These are phyloP conservation scores for Dipteronia dyeriana DNA, from an alignment of 345 rosid genomes.

Conservation along the genomic window DNA sequence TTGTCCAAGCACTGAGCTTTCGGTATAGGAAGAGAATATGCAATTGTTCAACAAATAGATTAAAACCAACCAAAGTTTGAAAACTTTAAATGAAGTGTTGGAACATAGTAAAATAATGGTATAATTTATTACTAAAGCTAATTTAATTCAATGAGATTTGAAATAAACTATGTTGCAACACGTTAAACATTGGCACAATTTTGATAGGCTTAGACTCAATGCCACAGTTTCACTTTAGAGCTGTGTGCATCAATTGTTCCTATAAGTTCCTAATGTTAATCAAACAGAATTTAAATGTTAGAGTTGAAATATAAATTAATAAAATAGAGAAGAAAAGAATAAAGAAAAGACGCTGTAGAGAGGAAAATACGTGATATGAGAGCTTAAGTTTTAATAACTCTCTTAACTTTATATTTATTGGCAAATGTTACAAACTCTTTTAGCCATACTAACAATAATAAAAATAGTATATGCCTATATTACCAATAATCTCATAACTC, in stretches of 20 bases:
- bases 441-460: neutral
- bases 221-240: neutral
- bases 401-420: neutral
- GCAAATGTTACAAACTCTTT: neutral
- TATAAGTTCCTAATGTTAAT: too few species aligned
- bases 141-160: neutral
- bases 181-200: neutral
- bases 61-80: neutral
- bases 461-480: too few species aligned
- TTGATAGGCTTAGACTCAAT: neutral
- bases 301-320: too few species aligned
- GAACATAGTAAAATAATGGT: neutral
- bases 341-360: too few species aligned
- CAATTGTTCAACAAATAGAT: neutral
- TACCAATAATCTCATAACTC: too few species aligned
- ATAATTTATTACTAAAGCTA: neutral
- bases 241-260: too few species aligned
- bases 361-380: too few species aligned
- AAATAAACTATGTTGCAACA: neutral
- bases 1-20: neutral
- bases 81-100: neutral
- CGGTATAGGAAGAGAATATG: neutral
- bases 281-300: too few species aligned
- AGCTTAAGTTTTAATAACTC: neutral
- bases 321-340: too few species aligned